phyloP scores from a whole-genome alignment of 176 grass and related monocot genomes.

The Chrysopogon serrulatus region DNA sequence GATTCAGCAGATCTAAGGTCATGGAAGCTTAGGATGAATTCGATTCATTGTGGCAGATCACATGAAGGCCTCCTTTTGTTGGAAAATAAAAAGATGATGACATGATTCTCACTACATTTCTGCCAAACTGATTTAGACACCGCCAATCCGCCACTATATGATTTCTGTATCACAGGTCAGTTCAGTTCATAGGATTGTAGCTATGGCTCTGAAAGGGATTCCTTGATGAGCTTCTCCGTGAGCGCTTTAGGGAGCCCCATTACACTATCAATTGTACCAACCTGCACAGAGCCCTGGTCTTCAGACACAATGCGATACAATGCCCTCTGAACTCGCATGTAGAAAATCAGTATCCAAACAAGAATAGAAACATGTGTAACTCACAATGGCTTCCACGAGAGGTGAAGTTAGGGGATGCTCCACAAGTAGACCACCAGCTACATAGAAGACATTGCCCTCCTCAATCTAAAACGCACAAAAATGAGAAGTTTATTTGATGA shows the following conservation, averaged over 20 bases:
- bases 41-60: neutral
- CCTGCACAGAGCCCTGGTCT: slow-evolving; percentile 25
- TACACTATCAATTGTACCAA: slow-evolving; percentile 87
- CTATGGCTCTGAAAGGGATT: slow-evolving; percentile 49
- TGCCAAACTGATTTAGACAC: neutral
- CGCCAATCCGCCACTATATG: neutral
- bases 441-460: slow-evolving; percentile 88
- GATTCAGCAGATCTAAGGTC: neutral
- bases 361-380: slow-evolving; percentile 26
- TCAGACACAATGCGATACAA: neutral
- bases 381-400: slow-evolving; percentile 90
- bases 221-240: slow-evolving; percentile 74
- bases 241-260: slow-evolving; percentile 94
- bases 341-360: neutral
- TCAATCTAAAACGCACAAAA: slow-evolving; percentile 53
- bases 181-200: neutral
- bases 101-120: neutral
- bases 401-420: slow-evolving; percentile 91
- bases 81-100: neutral
- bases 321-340: neutral
- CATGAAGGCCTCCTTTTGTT: neutral
- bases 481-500: slow-evolving; percentile 1
- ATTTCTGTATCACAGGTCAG: neutral
- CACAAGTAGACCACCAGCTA: slow-evolving; percentile 88
- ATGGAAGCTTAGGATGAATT: neutral